phyloP scores from a whole-genome alignment of 2,329 filamentous ascomycete species.

The Botrytis cinerea region DNA sequence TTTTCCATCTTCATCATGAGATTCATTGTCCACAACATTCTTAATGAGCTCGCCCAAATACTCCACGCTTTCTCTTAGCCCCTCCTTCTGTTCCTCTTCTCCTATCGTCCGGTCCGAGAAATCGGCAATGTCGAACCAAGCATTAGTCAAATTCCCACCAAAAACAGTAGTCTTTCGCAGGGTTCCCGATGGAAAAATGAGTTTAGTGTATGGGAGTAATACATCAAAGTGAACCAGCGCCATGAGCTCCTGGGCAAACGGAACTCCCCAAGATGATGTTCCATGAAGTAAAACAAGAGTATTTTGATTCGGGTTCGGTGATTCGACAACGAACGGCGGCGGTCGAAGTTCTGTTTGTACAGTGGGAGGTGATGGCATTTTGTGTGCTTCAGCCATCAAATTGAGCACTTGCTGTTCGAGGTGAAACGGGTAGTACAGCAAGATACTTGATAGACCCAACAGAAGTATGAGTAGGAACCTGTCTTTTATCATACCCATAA shows the following conservation, averaged over 20 bases:
- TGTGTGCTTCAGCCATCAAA: neutral
- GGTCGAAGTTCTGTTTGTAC: slow-evolving; percentile 9
- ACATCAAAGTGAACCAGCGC: slow-evolving; percentile 41
- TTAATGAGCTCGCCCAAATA: slow-evolving; percentile 29
- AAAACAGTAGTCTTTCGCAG: slow-evolving; percentile 31
- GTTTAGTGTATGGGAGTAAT: slow-evolving; percentile 27
- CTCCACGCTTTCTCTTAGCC: slow-evolving; percentile 26
- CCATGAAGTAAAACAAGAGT: slow-evolving; percentile 48
- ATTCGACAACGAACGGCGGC: slow-evolving; percentile 29
- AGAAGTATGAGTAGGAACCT: neutral
- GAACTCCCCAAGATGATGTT: slow-evolving; percentile 42
- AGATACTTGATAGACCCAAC: neutral
- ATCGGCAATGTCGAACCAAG: slow-evolving; percentile 38
- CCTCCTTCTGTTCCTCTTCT: slow-evolving; percentile 23
- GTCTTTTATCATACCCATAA: neutral
- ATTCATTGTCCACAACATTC: slow-evolving; percentile 21
- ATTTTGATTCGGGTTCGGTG: slow-evolving; percentile 39
- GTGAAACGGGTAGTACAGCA: neutral
- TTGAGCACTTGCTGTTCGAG: neutral
- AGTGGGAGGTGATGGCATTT: neutral
- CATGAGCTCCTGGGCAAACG: slow-evolving; percentile 44
- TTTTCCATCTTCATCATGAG: slow-evolving; percentile 2
- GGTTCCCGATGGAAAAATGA: slow-evolving; percentile 34
- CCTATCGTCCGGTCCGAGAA: slow-evolving; percentile 35
- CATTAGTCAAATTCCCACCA: slow-evolving; percentile 29